Evolutionary conservation across 495 filamentous ascomycete genomes (phyloP).

Genomic region (Cudoniella acicularis): DNA sequence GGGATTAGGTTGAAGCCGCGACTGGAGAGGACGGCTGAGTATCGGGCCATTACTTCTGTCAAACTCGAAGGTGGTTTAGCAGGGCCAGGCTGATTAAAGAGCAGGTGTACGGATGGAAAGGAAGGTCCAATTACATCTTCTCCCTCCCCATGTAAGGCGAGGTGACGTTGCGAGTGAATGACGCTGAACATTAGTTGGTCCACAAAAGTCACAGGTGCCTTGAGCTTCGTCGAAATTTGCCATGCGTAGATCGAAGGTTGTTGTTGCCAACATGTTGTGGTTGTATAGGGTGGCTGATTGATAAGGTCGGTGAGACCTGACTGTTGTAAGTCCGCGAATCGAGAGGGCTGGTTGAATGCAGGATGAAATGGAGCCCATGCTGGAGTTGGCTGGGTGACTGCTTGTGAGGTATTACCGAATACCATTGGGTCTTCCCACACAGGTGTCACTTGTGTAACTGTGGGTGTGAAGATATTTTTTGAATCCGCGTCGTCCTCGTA

Average conservation of each 20-base stretch:
- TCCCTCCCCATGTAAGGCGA: conserved; percentile 14
- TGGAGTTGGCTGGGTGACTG: conserved; percentile 8
- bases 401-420: conserved; percentile 11
- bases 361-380: conserved; percentile 26
- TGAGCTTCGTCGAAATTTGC: conserved; percentile 25
- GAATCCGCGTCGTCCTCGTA: conserved; percentile 12
- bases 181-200: conserved; percentile 23
- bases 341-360: conserved; percentile 20
- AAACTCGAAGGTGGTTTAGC: conserved; percentile 16
- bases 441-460: conserved; percentile 14
- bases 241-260: conserved; percentile 24
- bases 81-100: conserved; percentile 19
- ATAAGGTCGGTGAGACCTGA: conserved; percentile 17
- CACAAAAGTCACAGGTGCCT: conserved; percentile 19
- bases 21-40: conserved; percentile 15
- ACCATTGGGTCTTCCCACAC: conserved; percentile 22
- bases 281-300: conserved; percentile 8
- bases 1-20: conserved; percentile 24
- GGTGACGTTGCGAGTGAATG: conserved; percentile 24
- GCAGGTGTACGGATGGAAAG: conserved; percentile 23
- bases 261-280: conserved; percentile 19
- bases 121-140: conserved; percentile 16
- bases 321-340: conserved; percentile 20
- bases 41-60: conserved; percentile 22
- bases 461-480: conserved; percentile 11